These are phyloP conservation scores for Marchantia paleacea DNA, from an alignment of 225 moss, liverwort and hornwort species.

Conservation along the genomic window DNA sequence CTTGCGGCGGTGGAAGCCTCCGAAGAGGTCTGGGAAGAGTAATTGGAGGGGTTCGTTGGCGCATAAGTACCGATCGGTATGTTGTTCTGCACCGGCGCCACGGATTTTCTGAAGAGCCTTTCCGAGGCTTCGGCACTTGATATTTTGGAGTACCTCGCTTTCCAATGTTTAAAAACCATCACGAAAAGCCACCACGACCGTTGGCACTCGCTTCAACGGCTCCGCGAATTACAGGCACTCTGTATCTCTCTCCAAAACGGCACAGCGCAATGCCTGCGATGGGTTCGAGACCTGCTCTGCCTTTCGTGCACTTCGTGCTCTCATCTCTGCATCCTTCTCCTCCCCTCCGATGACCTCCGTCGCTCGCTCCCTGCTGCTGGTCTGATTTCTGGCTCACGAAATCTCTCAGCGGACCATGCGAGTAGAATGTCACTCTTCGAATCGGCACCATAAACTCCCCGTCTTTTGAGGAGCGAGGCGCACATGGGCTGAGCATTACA, in stretches of 20 bases:
- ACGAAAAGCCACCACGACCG: constrained; percentile 14
- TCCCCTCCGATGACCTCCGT: background rate
- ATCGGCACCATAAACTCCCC: constrained; percentile 9
- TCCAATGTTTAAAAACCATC: constrained; percentile 19
- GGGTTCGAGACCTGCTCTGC: background rate
- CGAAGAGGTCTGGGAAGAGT: background rate
- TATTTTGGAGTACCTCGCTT: constrained; percentile 11
- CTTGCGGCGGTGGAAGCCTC: background rate
- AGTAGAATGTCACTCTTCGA: background rate
- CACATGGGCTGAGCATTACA: background rate
- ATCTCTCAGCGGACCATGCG: background rate
- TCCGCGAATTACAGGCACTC: constrained; percentile 7
- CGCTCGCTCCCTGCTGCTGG: background rate
- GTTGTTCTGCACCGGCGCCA: background rate
- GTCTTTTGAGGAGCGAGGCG: constrained; percentile 1
- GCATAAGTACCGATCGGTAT: background rate
- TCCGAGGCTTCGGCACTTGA: constrained; percentile 11
- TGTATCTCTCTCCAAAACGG: constrained; percentile 5
- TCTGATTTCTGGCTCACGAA: background rate
- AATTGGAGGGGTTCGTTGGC: background rate
- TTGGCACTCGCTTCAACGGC: background rate
- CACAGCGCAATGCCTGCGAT: background rate
- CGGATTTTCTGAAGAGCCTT: background rate
- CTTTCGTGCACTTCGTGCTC: background rate
- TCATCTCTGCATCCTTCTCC: background rate